phyloP scores from a whole-genome alignment of 441 rosid species.

The Populus tomentosa region DNA sequence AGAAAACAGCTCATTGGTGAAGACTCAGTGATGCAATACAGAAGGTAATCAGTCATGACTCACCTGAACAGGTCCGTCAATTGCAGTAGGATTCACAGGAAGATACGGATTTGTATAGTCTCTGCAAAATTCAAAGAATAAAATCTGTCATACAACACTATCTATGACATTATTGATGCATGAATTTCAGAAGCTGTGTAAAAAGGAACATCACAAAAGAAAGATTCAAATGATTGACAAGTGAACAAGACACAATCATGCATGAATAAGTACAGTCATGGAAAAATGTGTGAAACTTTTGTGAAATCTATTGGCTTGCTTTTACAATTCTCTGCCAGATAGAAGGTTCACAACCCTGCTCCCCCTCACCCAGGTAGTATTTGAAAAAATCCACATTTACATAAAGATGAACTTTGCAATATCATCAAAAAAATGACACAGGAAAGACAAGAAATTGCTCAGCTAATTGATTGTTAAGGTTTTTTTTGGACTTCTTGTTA shows the following conservation, averaged over 20 bases:
- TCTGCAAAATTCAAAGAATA: constrained; percentile 34
- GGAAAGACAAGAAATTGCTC: neutral
- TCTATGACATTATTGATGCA: neutral
- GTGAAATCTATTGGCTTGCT: neutral
- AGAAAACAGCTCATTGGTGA: constrained; percentile 19
- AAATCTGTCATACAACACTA: neutral
- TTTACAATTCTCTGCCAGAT: neutral
- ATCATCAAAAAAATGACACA: neutral
- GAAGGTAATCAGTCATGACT: neutral
- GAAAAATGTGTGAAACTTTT: neutral
- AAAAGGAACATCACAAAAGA: neutral
- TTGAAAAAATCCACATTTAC: neutral
- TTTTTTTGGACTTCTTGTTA: neutral
- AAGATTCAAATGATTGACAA: neutral
- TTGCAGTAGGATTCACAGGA: constrained; percentile 96
- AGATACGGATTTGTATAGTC: constrained; percentile 97
- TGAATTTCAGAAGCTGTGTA: neutral
- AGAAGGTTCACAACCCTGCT: neutral
- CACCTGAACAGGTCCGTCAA: constrained; percentile 87
- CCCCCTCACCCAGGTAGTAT: neutral
- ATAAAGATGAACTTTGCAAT: neutral
- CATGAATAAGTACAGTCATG: neutral
- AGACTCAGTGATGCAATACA: neutral
- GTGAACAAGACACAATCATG: neutral
- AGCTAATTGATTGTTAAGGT: neutral